Base-by-base conservation (phyloP, 1,139 yeast species). In the Yamadazyma jaroonii region DNA sequence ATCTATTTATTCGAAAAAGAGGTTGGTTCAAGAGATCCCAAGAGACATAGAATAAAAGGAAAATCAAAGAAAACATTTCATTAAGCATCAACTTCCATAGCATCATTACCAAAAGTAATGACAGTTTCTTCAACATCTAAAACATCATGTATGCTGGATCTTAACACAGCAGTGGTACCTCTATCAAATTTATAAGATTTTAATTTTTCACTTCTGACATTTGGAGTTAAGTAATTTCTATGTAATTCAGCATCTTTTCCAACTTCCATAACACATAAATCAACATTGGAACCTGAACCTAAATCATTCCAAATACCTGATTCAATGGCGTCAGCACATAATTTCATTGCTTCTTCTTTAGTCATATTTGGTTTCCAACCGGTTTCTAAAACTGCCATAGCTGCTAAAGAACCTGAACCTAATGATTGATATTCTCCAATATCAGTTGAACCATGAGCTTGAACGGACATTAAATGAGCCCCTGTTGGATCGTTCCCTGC, bases 251-350 rank as follows among this genome's bases (percentile, higher is more conserved):
- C 95, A 59, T 86, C 94, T 57, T 87, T 81, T 46, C 94, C 96
- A 31, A 77, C 67, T 64, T 90, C 97, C 95, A 92, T 88, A 24
- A 92, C 97, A 69, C 97, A 92, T 46, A 92, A 72, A 61, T 92
- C 98, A 20, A 92, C 97, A 56, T 92, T 92, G 24, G 97, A 90
- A 57, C 98, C 98, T 2, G 97, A 90, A 33, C 98, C 98, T 61
- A 92, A 77, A 73, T 92, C 98, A 65, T 92, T 92, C 96, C 97
- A 92, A 56, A 92, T 90, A 77, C 98, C 98, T 24, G 96, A 88
- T 64, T 87, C 88, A 56, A 92, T 92, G 31, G 98, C 98, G 50
- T 86, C 89, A 5, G 96, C 75, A 47, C 96, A 92, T 43, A 92
- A 74, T 48, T 79, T 79, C 67, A 90, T 81, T 15, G 97, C 98